Base-by-base conservation (phyloP, 2,329 filamentous ascomycete species). In the Ascochyta rabiei region DNA sequence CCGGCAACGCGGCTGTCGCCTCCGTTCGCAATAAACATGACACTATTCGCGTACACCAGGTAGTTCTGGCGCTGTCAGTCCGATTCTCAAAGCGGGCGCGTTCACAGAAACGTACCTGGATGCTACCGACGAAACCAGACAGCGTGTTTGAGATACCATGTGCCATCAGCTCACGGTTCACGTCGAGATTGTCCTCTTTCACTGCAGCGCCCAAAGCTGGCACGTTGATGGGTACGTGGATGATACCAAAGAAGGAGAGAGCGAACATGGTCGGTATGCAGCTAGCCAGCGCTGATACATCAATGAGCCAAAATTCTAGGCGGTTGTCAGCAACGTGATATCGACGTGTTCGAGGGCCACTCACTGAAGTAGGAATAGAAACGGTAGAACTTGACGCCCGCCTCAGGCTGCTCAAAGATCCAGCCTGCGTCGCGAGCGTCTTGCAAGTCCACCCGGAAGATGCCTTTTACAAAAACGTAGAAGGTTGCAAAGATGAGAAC, bases 181-280 rank as follows among this genome's bases (percentile, higher is more conserved):
- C 85, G 70, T 96, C 88, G 26, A 96, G 84, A 69, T 98, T 90
- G 71, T 99, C 95, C 74, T 98, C 93, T 38, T 92, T 91, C 4
- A 90, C 91, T 28, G 91, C 92, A 43, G 96, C 88, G 0, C 91
- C 95, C 54, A 99, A 79, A 2, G 95, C 95, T 2, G 95, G 95
- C 4, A 99, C 93, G 68, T 99, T 99, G 77, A 99, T 99, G 0
- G 95, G 95, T 2, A 99, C 95, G 72, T 99, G 95, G 2, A 99
- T 84, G 51, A 99, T 89, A 47, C 95, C 95, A 68, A 99, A 99
- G 79, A 99, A 99, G 0, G 95, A 98, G 57, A 99, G 79, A 0
- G 95, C 95, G 67, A 99, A 87, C 90, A 99, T 98, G 26, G 95
- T 93, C 0, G 95, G 95, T 26, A 97, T 83, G 1, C 89, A 93